Conservation (phyloP, 148 eudicot genomes). For the Amaranthus palmeri region DNA sequence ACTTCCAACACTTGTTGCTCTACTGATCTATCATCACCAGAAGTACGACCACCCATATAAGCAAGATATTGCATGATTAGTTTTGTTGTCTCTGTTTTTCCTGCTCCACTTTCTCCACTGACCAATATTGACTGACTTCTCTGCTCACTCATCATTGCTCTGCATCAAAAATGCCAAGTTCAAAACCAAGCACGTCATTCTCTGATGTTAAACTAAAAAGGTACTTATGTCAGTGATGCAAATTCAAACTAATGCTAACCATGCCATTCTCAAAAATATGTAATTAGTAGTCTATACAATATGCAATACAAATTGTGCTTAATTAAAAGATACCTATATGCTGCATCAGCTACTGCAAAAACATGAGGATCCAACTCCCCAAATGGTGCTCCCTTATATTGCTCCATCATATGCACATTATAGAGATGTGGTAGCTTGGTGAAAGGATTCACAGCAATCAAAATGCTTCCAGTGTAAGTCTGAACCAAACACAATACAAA, state of each 20-base stretch:
- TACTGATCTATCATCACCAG: constrained; percentile 79
- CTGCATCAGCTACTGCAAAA: constrained; percentile 97
- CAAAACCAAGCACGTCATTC: constrained; percentile 25
- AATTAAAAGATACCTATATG: constrained; percentile 64
- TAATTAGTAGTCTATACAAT: background rate
- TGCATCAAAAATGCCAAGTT: constrained; percentile 33
- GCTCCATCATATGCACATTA: constrained; percentile 95
- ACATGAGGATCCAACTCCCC: constrained; percentile 99
- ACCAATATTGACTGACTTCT: constrained; percentile 93
- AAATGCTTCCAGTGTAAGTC: constrained; percentile 98
- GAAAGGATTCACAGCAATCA: constrained; percentile 98
- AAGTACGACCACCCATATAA: constrained; percentile 94
- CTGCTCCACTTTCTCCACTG: constrained; percentile 99
- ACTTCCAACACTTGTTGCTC: constrained; percentile 99
- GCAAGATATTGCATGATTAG: constrained; percentile 97
- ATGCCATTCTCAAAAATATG: constrained; percentile 14
- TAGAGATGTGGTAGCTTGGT: constrained; percentile 96
- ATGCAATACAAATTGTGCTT: background rate
- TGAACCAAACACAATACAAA: constrained; percentile 25
- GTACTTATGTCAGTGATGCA: constrained; percentile 2
- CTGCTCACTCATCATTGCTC: constrained; percentile 85
- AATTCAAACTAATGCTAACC: constrained; percentile 6
- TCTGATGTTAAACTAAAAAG: constrained; percentile 7
- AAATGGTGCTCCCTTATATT: constrained; percentile 90
- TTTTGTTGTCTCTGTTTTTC: constrained; percentile 97